phyloP scores from a whole-genome alignment of 495 filamentous ascomycete species.

The Aspergillus kassunensis region DNA sequence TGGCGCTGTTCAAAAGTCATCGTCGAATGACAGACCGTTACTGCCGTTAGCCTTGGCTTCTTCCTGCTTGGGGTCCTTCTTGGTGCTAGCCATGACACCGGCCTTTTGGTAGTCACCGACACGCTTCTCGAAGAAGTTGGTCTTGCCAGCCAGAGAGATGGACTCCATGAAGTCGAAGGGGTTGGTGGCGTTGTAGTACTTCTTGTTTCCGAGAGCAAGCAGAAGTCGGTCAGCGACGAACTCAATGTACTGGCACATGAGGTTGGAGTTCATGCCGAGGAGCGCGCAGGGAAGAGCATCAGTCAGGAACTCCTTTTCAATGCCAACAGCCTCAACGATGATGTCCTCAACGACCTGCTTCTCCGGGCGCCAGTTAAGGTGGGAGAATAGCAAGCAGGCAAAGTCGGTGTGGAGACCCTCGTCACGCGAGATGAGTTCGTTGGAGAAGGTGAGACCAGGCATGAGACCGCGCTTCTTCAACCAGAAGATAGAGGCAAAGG shows the following conservation, averaged over 20 bases:
- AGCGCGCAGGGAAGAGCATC: conserved; percentile 89
- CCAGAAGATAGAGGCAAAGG: conserved; percentile 99
- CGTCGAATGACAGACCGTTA: conserved; percentile 87
- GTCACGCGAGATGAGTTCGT: conserved; percentile 99
- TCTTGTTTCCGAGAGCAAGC: conserved; percentile 84
- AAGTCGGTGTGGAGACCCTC: conserved; percentile 99
- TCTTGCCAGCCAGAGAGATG: conserved; percentile 97
- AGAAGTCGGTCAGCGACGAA: conserved; percentile 97
- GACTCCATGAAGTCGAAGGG: conserved; percentile 99
- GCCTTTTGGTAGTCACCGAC: conserved; percentile 99
- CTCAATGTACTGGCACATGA: conserved; percentile 99
- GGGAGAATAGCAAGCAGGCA: conserved; percentile 92
- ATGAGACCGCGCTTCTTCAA: conserved; percentile 99
- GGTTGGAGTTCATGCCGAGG: conserved; percentile 92
- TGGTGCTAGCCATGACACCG: conserved; percentile 92
- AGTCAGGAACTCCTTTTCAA: conserved; percentile 97
- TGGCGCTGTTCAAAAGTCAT: conserved; percentile 75
- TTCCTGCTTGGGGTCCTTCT: conserved; percentile 65
- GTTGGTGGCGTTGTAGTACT: conserved; percentile 88
- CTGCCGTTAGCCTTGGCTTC: conserved; percentile 55
- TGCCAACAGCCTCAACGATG: conserved; percentile 88
- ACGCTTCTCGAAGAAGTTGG: conserved; percentile 99
- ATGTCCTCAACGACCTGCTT: conserved; percentile 77
- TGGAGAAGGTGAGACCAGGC: conserved; percentile 97
- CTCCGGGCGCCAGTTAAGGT: conserved; percentile 85